phyloP scores from a whole-genome alignment of 176 grass and related monocot species.

The Olyra latifolia region DNA sequence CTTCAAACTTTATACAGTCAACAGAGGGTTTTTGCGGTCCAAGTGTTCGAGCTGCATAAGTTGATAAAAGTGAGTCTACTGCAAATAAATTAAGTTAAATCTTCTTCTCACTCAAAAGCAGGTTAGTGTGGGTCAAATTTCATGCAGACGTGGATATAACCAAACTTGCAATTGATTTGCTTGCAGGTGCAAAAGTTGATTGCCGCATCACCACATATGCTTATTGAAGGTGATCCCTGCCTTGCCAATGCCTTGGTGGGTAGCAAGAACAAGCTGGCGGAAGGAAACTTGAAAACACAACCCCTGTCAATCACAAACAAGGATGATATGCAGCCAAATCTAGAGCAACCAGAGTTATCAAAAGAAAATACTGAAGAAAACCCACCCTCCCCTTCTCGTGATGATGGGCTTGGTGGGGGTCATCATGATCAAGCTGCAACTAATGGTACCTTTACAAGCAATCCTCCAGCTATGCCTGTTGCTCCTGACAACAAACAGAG shows the following conservation, averaged over 20 bases:
- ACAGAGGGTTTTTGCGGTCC: constrained; percentile 88
- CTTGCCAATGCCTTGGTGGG: constrained; percentile 43
- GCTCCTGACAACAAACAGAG: constrained; percentile 51
- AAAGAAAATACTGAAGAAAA: constrained; percentile 42
- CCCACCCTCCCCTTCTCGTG: constrained; percentile 43
- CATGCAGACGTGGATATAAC: background rate
- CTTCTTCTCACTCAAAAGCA: constrained; percentile 5
- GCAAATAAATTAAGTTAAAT: constrained; percentile 11
- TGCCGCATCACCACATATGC: constrained; percentile 67
- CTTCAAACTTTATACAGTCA: constrained; percentile 65
- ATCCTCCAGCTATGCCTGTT: constrained; percentile 23
- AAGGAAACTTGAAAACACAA: constrained; percentile 39
- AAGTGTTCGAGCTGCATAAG: constrained; percentile 95
- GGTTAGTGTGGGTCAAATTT: constrained; percentile 2
- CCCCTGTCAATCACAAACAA: constrained; percentile 35
- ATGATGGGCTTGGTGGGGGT: constrained; percentile 17
- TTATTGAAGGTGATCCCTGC: constrained; percentile 74
- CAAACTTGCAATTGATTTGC: constrained; percentile 16
- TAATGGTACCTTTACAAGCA: constrained; percentile 20
- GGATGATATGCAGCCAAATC: constrained; percentile 31
- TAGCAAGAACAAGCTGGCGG: constrained; percentile 44
- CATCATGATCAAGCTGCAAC: constrained; percentile 28
- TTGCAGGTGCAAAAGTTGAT: constrained; percentile 90
- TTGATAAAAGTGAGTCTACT: constrained; percentile 81
- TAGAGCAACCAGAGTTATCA: constrained; percentile 45